Evolutionary conservation across 225 moss, liverwort and hornwort species (phyloP), one percentile per base, ranked within the genome.

Genomic region (Sphagnum tenellum): DNA sequence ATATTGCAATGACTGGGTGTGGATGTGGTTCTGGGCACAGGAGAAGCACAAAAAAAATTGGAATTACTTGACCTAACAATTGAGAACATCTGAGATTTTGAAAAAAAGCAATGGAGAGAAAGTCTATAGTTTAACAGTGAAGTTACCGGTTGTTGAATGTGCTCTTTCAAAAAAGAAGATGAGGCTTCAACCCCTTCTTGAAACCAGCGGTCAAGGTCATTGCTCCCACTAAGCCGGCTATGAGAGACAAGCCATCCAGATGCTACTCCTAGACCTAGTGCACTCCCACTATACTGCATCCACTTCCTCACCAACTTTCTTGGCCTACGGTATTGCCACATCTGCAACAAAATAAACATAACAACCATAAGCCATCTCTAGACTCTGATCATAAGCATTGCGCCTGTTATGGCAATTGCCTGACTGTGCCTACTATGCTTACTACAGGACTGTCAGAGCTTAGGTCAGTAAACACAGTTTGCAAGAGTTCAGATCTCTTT

Each of bases 241-340:
- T 96, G 96, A 59, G 86, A 87, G 67, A 74, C 73, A 54, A 96
- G 64, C 96, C 96, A 96, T 56, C 72, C 82, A 63, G 88, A 88
- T 12, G 76, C 69, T 73, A 88, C 44, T 5, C 82, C 79, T 59
- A 89, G 60, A 45, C 79, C 86, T 46, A 89, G 72, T 70, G 77
- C 81, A 65, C 76, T 84, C 68, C 85, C 89, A 73, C 75, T 77
- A 74, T 87, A 92, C 5, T 76, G 76, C 9, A 96, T 66, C 96
- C 96, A 96, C 11, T 83, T 65, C 60, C 92, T 86, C 67, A 89
- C 80, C 63, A 83, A 64, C 65, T 49, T 92, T 69, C 70, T 78
- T 67, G 96, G 96, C 74, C 88, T 74, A 65, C 77, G 76, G 69
- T 94, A 88, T 47, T 91, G 75, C 72, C 70, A 65, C 85, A 94